Conservation (phyloP, 345 rosid genomes). For the Populus ilicifolia region DNA sequence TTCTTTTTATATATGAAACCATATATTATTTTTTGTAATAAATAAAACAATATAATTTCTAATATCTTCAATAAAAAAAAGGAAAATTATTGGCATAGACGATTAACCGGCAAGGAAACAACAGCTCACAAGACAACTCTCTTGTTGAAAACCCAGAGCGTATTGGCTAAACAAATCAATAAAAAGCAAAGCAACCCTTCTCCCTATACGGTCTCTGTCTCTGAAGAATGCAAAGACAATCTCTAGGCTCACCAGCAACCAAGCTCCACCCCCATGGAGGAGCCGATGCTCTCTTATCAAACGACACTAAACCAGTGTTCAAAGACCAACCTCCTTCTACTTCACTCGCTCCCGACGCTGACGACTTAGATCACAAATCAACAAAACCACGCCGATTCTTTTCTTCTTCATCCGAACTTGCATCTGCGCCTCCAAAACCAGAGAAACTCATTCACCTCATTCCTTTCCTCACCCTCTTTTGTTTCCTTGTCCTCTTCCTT, state of each 20-base stretch:
- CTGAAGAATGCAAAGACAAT: constrained; percentile 79
- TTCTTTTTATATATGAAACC: too few relatives aligned
- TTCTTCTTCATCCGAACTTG: constrained; percentile 2
- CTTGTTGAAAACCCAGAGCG: not conserved
- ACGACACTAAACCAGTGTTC: constrained; percentile 11
- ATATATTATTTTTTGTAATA: too few relatives aligned
- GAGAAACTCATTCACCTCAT: constrained; percentile 79
- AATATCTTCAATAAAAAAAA: not conserved
- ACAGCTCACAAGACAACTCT: not conserved
- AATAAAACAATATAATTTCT: too few relatives aligned
- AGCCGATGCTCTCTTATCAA: constrained; percentile 26
- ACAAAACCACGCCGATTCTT: constrained; percentile 50
- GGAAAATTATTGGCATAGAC: not conserved
- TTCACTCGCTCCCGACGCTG: constrained; percentile 26
- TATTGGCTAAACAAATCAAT: not conserved
- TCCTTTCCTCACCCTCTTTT: constrained; percentile 70
- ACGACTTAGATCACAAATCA: constrained; percentile 50
- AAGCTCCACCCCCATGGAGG: constrained; percentile 65
- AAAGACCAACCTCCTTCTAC: constrained; percentile 18
- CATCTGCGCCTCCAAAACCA: constrained; percentile 38
- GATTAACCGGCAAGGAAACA: not conserved
- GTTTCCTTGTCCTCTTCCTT: constrained; percentile 78
- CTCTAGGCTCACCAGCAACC: constrained; percentile 73
- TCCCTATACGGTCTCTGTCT: constrained; percentile 13
- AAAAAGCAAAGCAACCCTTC: not conserved